Percentiles rank a stretch among this genome's conserved stretches.
phyloP scores from a whole-genome alignment of 2,329 filamentous ascomycete genomes.

The Penicillium sp. region DNA sequence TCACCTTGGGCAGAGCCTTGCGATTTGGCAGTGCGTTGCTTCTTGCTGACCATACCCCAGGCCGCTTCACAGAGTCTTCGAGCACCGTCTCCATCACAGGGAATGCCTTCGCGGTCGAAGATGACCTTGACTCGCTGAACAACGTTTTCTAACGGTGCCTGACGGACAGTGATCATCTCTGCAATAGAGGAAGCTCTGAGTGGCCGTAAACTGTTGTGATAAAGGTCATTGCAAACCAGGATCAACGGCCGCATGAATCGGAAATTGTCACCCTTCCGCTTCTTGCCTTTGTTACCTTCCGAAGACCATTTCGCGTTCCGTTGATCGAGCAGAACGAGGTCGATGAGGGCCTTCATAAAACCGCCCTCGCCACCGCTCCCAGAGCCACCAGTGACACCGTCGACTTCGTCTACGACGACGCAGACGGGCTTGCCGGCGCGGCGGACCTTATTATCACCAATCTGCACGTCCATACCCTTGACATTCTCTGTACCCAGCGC shows the following conservation, averaged over 20 bases:
- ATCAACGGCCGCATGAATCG: slow-evolving; percentile 82
- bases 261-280: slow-evolving; percentile 80
- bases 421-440: slow-evolving; percentile 84
- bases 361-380: slow-evolving; percentile 79
- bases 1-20: slow-evolving; percentile 51
- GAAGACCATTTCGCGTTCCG: slow-evolving; percentile 58
- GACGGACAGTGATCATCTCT: slow-evolving; percentile 87
- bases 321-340: slow-evolving; percentile 80
- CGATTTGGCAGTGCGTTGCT: slow-evolving; percentile 48
- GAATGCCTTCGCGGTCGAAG: slow-evolving; percentile 84
- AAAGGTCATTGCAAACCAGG: slow-evolving; percentile 95
- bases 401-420: slow-evolving; percentile 93
- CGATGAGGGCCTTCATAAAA: slow-evolving; percentile 91
- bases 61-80: slow-evolving; percentile 64
- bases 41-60: slow-evolving; percentile 60
- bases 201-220: slow-evolving; percentile 81
- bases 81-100: slow-evolving; percentile 83
- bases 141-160: slow-evolving; percentile 81
- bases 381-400: slow-evolving; percentile 82
- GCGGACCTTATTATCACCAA: slow-evolving; percentile 51
- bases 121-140: slow-evolving; percentile 75
- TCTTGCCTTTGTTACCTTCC: slow-evolving; percentile 29
- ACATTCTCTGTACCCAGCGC: slow-evolving; percentile 93
- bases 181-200: slow-evolving; percentile 80
- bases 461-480: slow-evolving; percentile 56